Evolutionary conservation across 495 filamentous ascomycete genomes (phyloP), one percentile per base, ranked within the genome.

Genomic region (Melanomma pulvis-pyrius): DNA sequence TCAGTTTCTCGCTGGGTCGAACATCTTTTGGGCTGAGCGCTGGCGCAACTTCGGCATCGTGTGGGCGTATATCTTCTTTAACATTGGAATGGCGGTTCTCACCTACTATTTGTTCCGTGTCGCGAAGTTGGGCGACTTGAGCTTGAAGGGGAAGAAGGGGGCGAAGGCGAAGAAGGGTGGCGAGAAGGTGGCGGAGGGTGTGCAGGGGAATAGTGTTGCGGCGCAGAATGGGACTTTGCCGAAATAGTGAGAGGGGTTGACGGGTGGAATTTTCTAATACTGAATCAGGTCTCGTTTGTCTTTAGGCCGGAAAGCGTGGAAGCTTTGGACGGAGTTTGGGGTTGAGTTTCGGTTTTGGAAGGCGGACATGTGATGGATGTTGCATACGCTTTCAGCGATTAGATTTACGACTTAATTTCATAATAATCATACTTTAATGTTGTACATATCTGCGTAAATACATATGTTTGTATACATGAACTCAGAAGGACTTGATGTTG

Each of bases 81-180:
- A 97, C 74, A 77, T 93, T 58, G 69, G 79, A n/a, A 87, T 75
- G 25, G 92, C 90, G 0, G 73, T 93, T 13, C 80, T 82, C 36
- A 72, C 96, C 19, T 97, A 96, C 76, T 96, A 90, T 89, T 74
- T 92, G 56, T 82, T 84, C 5, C 80, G 92, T 3, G 88, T 96
- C 52, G 90, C 90, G 17, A 92, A 92, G 82, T n/a, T 34, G 26
- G 50, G 83, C 28, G 50, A 19, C 7, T 25, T 28, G 6, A 50
- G 48, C n/a, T 25, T 28, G 48, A 50, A 50, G 22, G n/a, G 25
- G 19, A 50, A 50, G 22, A 50, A 25, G 9, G 22, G 21, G 7
- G 9, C 22, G 7, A 50, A 50, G 48, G 48, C 22, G 22, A 26
- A 15, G 22, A 28, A 50, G 22, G 48, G 3, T 4, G 48, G 5